These are phyloP conservation scores for Rhexocercosporidium sp. DNA, from an alignment of 2,329 filamentous ascomycete genomes.

Conservation along the genomic window DNA sequence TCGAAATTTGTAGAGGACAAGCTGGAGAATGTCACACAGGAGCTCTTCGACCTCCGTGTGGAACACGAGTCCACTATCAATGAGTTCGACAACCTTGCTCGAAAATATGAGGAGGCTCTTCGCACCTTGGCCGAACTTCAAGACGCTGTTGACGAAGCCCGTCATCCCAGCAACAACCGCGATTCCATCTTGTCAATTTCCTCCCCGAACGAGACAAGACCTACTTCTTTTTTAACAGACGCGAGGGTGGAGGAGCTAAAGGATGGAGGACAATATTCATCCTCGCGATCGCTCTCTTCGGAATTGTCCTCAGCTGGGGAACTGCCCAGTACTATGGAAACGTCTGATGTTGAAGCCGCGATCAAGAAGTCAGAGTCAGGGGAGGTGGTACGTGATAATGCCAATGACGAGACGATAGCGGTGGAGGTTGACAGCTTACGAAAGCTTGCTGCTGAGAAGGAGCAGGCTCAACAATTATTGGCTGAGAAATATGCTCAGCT, in stretches of 20 bases:
- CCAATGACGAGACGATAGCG: constrained; percentile 53
- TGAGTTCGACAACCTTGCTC: constrained; percentile 80
- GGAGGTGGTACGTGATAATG: constrained; percentile 39
- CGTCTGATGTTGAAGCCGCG: constrained; percentile 63
- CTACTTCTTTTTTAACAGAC: constrained; percentile 85
- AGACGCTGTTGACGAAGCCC: constrained; percentile 80
- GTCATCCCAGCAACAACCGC: constrained; percentile 60
- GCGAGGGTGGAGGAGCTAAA: constrained; percentile 73
- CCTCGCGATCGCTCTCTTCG: constrained; percentile 90
- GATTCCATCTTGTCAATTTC: constrained; percentile 60
- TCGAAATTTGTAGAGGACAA: constrained; percentile 89
- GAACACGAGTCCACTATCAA: constrained; percentile 86
- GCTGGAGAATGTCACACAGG: constrained; percentile 87
- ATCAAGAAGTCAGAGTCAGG: constrained; percentile 43
- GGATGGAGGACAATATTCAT: constrained; percentile 70
- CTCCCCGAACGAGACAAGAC: constrained; percentile 59
- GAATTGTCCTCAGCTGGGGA: constrained; percentile 89
- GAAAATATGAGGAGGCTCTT: constrained; percentile 90
- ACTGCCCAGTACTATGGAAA: constrained; percentile 68
- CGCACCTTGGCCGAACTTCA: constrained; percentile 83
- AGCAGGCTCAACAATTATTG: constrained; percentile 74
- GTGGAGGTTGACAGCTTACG: constrained; percentile 76
- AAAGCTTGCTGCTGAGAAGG: constrained; percentile 74
- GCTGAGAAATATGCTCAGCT: constrained; percentile 82
- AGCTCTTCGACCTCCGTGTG: constrained; percentile 86